phyloP scores from a whole-genome alignment of 306 rosid genomes.

The Ochetophila trinervis region DNA sequence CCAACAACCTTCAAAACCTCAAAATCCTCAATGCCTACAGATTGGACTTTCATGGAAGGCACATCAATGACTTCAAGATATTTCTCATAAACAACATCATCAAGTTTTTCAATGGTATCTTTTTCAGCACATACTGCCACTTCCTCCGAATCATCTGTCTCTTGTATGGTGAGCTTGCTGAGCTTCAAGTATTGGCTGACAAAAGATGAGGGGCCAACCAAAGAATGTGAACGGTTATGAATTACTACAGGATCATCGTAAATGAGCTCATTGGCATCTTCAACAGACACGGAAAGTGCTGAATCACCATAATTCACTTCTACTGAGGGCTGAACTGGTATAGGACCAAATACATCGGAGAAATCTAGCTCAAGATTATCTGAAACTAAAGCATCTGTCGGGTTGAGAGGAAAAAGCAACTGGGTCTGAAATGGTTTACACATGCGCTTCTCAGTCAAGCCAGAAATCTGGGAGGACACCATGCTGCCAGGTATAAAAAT shows the following conservation, averaged over 20 bases:
- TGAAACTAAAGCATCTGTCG: constrained; percentile 34
- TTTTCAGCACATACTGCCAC: constrained; percentile 29
- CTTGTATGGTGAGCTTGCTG: constrained; percentile 66
- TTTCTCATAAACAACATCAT: constrained; percentile 26
- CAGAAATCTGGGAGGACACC: constrained; percentile 80
- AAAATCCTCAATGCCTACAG: constrained; percentile 78
- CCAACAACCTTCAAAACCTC: constrained; percentile 97
- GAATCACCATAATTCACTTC: constrained; percentile 50
- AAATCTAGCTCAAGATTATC: constrained; percentile 87
- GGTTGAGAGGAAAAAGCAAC: constrained; percentile 40
- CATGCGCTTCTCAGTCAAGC: constrained; percentile 35
- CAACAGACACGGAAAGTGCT: constrained; percentile 22
- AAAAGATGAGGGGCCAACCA: constrained; percentile 86
- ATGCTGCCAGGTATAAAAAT: constrained; percentile 34
- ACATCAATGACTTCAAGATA: constrained; percentile 34
- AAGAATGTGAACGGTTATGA: constrained; percentile 77
- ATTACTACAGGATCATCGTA: constrained; percentile 79
- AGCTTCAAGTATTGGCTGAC: constrained; percentile 75
- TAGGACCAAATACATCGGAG: constrained; percentile 86
- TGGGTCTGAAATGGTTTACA: constrained; percentile 42
- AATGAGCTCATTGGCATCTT: constrained; percentile 51
- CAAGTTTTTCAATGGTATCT: constrained; percentile 33
- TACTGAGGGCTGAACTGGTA: constrained; percentile 40
- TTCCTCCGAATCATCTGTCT: constrained; percentile 52
- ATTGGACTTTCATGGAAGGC: constrained; percentile 31